These are phyloP conservation scores for Diutina ranongensis DNA, from an alignment of 1,139 yeast genomes.

Conservation along the genomic window DNA sequence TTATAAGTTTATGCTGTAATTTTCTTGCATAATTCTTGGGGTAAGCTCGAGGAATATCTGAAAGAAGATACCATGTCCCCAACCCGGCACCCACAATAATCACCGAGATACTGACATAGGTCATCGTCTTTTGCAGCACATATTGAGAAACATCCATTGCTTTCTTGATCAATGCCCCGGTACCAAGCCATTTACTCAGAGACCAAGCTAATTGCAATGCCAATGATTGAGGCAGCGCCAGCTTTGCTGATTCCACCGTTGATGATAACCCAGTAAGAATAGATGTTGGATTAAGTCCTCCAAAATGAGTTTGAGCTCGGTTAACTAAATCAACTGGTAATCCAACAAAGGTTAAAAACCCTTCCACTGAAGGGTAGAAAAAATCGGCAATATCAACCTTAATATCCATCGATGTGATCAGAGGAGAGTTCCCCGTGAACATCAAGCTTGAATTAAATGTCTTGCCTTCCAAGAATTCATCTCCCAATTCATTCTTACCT, in stretches of 20 bases:
- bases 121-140: conserved; percentile 20
- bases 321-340: conserved; percentile 24
- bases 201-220: conserved; percentile 22
- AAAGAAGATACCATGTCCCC: conserved; percentile 45
- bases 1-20: conserved; percentile 48
- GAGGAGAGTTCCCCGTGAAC: conserved; percentile 42
- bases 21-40: conserved; percentile 75
- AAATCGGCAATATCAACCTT: conserved; percentile 58
- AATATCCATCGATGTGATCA: conserved; percentile 35
- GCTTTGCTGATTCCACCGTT: conserved; percentile 21
- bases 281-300: conserved; percentile 24
- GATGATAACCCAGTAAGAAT: conserved; percentile 23
- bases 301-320: conserved; percentile 20
- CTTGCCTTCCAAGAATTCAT: conserved; percentile 50
- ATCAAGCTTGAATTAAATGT: conserved; percentile 68
- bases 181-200: conserved; percentile 32
- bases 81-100: conserved; percentile 36
- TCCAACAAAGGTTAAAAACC: conserved; percentile 36
- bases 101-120: conserved; percentile 33
- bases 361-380: conserved; percentile 62
- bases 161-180: conserved; percentile 29
- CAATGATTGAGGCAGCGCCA: conserved; percentile 26
- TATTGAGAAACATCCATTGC: conserved; percentile 19
- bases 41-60: conserved; percentile 81
- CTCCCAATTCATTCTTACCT: conserved; percentile 50